phyloP scores from a whole-genome alignment of 257 asterid species.

The Haberlea rhodopensis region DNA sequence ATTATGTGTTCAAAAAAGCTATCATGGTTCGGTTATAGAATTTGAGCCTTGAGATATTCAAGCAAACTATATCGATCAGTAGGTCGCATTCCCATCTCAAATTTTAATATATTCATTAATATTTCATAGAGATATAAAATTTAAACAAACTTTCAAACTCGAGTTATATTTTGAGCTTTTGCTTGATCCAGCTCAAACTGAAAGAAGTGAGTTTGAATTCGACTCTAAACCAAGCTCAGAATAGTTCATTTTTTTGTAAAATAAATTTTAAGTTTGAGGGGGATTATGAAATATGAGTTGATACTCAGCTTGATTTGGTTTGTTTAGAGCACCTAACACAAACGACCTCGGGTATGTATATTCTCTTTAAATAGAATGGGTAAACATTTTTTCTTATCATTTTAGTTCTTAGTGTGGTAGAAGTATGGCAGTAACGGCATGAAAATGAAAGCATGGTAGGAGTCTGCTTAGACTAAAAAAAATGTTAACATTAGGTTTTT shows the following conservation, averaged over 20 bases:
- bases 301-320: background rate
- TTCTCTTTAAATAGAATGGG: background rate
- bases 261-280: too few relatives aligned
- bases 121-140: too few relatives aligned
- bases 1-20: background rate
- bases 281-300: background rate
- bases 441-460: conserved; percentile 4
- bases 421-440: background rate
- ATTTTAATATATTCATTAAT: too few relatives aligned
- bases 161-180: too few relatives aligned
- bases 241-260: too few relatives aligned
- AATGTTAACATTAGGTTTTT: background rate
- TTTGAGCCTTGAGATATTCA: background rate
- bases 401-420: background rate
- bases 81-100: background rate
- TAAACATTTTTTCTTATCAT: background rate
- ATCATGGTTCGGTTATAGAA: background rate
- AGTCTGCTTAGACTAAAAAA: conserved; percentile 10
- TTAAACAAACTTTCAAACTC: too few relatives aligned
- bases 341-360: background rate
- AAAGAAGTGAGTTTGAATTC: too few relatives aligned
- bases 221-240: too few relatives aligned
- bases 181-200: too few relatives aligned
- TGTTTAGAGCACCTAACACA: background rate
- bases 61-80: background rate